Base-by-base conservation (phyloP, 1,284 basidiomycete species). In the Leccinum subrobustum region DNA sequence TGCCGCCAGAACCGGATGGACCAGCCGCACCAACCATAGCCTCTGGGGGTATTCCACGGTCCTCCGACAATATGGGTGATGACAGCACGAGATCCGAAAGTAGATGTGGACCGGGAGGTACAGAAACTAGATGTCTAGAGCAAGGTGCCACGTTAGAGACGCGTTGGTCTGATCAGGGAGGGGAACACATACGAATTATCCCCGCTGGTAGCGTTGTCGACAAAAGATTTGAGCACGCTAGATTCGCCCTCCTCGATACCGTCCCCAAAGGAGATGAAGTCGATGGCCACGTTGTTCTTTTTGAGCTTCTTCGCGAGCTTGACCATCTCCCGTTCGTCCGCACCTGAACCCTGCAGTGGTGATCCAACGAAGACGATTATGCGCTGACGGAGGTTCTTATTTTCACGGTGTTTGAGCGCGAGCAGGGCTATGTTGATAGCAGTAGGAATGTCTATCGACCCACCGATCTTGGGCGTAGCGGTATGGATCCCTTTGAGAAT, bases 231-330 rank as follows among this genome's bases (percentile, higher is more conserved):
- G 55, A 95, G 80, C 59, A 91, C 84, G 11, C 79, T 80, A 60
- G 82, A 80, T 60, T 84, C 87, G 27, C 82, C 82, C 62, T 87
- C 83, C 69, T 89, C 88, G 56, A 90, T 85, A 5, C 84, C 86
- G 65, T 88, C 86, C 0, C 90, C 87, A 67, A 89, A 98, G 16
- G 85, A 88, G 44, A 98, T 81, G 60, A 99, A 82, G 76, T 99
- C 96, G 12, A 99, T 85, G 0, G 95, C 92, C 47, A 99, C 95
- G 70, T 98, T 99, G 77, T 98, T 99, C 89, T 99, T 99, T 82
- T 98, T 97, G 67, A 99, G 82, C 76, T 95, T 96, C 82, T 96
- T 98, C 23, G 95, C 96, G 16, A 99, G 85, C 75, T 87, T 89
- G 67, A 92, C 80, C 81, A 96, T 86, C 61, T 81, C 82, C 68